Percentiles rank a stretch among this genome's conserved stretches.
Conservation (phyloP, 2,329 filamentous ascomycete species). For the Ophiostoma novo-ulmi region DNA sequence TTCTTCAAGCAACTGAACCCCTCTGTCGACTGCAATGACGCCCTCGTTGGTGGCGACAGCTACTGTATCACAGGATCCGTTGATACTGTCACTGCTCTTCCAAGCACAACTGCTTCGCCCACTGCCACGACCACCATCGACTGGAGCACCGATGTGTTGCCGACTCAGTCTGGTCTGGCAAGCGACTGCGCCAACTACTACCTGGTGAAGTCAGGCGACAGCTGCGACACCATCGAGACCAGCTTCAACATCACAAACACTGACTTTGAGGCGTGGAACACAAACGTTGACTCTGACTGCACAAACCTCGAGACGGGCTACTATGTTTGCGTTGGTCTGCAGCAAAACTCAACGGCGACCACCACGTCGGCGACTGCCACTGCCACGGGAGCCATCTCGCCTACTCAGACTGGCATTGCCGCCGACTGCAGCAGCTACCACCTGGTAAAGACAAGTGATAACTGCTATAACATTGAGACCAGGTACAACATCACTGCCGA, state of each 20-base stretch:
- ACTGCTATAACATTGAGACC: slow-evolving; percentile 20
- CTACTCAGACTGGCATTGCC: slow-evolving; percentile 19
- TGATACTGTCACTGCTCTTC: neutral
- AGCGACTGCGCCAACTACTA: slow-evolving; percentile 2
- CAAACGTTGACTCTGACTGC: neutral
- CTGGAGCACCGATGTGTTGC: neutral
- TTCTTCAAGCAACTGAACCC: slow-evolving; percentile 5
- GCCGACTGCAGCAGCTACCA: slow-evolving; percentile 23
- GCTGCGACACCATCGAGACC: neutral
- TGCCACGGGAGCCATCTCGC: neutral
- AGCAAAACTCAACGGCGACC: neutral
- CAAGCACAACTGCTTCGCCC: neutral
- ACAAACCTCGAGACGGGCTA: neutral
- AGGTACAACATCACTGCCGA: slow-evolving; percentile 15
- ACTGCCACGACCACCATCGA: neutral
- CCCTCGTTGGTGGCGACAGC: neutral
- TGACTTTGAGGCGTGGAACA: neutral
- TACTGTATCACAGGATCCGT: neutral
- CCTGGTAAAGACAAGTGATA: slow-evolving; percentile 20
- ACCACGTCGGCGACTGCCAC: slow-evolving; percentile 1
- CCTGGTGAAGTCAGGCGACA: neutral
- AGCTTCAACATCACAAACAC: neutral
- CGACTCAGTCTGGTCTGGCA: neutral
- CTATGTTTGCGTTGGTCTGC: slow-evolving; percentile 2
- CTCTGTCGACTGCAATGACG: neutral